Evolutionary conservation across 2,329 filamentous ascomycete genomes (phyloP).

Genomic region (Calonectria fujianensis): DNA sequence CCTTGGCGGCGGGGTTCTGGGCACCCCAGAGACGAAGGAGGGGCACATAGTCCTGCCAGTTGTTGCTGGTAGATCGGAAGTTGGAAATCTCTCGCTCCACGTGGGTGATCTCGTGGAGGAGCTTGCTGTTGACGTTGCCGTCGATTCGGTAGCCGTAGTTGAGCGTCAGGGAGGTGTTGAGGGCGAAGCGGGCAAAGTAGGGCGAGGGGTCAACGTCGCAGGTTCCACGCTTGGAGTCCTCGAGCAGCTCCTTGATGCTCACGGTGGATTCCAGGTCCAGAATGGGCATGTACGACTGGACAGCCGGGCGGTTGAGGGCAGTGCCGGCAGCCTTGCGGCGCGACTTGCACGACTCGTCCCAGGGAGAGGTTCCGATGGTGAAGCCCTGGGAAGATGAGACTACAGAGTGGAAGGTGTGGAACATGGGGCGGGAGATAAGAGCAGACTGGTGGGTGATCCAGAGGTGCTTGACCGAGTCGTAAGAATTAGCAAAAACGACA

Average conservation of each 20-base stretch:
- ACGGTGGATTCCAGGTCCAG: slow-evolving; percentile 84
- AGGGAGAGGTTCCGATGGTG: slow-evolving; percentile 89
- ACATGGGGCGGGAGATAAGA: slow-evolving; percentile 84
- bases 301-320: slow-evolving; percentile 84
- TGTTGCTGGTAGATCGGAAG: slow-evolving; percentile 86
- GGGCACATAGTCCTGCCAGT: slow-evolving; percentile 91
- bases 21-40: slow-evolving; percentile 79
- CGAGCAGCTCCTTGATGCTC: slow-evolving; percentile 82
- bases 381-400: slow-evolving; percentile 86
- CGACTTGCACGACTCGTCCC: slow-evolving; percentile 87
- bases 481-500: slow-evolving; percentile 86
- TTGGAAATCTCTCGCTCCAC: slow-evolving; percentile 86
- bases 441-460: slow-evolving; percentile 88
- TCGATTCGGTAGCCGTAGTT: slow-evolving; percentile 88
- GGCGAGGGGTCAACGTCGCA: slow-evolving; percentile 81
- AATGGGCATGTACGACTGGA: slow-evolving; percentile 88
- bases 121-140: slow-evolving; percentile 79
- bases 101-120: slow-evolving; percentile 83
- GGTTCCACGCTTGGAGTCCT: slow-evolving; percentile 77
- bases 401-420: slow-evolving; percentile 88
- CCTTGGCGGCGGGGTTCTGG: slow-evolving; percentile 76
- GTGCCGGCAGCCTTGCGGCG: slow-evolving; percentile 87
- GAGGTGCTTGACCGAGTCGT: slow-evolving; percentile 82
- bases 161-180: slow-evolving; percentile 85
- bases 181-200: slow-evolving; percentile 84